Percentiles rank a stretch among this genome's conserved stretches.
phyloP scores from a whole-genome alignment of 768 basidiomycete species.

The Leccinum rimulosum region DNA sequence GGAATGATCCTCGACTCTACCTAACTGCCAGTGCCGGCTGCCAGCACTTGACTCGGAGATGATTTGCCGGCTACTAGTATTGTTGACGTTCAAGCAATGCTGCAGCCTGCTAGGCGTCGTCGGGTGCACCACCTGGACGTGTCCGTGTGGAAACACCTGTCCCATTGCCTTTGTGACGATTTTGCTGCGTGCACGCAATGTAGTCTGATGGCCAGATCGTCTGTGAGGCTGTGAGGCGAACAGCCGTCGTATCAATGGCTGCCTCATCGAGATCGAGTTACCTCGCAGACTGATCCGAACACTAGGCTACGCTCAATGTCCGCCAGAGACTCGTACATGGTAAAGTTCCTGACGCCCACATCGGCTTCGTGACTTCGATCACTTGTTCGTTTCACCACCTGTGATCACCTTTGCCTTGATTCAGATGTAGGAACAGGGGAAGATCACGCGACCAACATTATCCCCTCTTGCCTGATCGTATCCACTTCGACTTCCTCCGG shows the following conservation, averaged over 20 bases:
- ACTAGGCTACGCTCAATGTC: slow-evolving; percentile 1
- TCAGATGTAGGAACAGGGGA: background rate
- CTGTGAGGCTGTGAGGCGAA: background rate
- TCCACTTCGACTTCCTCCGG: slow-evolving; percentile 27
- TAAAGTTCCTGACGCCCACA: background rate
- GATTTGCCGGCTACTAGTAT: background rate
- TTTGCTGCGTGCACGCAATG: slow-evolving; percentile 1
- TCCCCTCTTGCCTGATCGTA: slow-evolving; percentile 13
- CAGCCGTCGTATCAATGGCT: background rate
- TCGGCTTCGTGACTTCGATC: background rate
- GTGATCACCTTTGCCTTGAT: background rate
- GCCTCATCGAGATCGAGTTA: background rate
- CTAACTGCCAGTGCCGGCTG: background rate
- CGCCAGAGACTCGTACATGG: background rate
- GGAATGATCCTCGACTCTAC: background rate
- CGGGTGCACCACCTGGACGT: background rate
- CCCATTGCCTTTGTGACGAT: slow-evolving; percentile 18
- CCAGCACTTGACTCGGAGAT: background rate
- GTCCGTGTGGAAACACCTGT: slow-evolving; percentile 23
- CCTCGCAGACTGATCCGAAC: no score
- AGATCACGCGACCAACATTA: background rate
- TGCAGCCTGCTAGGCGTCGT: background rate
- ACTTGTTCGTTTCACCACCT: background rate
- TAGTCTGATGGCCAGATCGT: background rate
- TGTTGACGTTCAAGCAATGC: background rate